Evolutionary conservation across 2,329 filamentous ascomycete species (phyloP), one percentile per base, ranked within the genome.

Genomic region (Calycina marina): DNA sequence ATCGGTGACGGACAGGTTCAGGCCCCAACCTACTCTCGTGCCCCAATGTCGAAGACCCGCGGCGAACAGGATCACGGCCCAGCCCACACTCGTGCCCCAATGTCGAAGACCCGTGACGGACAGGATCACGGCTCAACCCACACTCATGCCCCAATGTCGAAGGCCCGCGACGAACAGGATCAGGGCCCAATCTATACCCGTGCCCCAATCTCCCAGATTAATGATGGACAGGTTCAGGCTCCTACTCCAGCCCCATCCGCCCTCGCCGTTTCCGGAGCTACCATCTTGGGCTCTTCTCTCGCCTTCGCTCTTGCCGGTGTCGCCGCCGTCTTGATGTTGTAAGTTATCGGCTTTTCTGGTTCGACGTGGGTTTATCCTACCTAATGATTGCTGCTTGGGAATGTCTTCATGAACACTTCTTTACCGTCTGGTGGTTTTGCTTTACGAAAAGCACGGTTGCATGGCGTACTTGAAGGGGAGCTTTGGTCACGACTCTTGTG

Each of bases 1-100:
- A 48, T 54, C 27, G 33, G 37, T 32, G 51, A 46, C n/a, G 56
- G 58, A 14, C 61, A 74, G 44, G 53, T 69, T 30, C 64, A 73
- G 36, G 60, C 53, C 12, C 59, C 59, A 39, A 62, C 58, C 2
- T 61, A 59, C 0, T 60, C 60, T 12, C 17, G 12, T 17, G 30
- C 28, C 28, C 25, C 8, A 12, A 29, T 14, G 16, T 39, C 46
- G 34, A 22, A 11, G 8, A 16, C 34, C 15, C 25, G 12, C 8
- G 33, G 9, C 35, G 53, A 51, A 28, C 53, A 55, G 34, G 30
- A 49, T 25, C 40, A 52, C 33, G 42, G 41, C 10, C 34, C 31
- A 13, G 29, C 18, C 8, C 5, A 10, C 16, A 18, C 15, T n/a
- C n/a, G n/a, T 18, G 29, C 29, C 4, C 11, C 17, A 22, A 31